Conservation (phyloP, 2,329 filamentous ascomycete genomes). For the Arthrobotrys sinensis region DNA sequence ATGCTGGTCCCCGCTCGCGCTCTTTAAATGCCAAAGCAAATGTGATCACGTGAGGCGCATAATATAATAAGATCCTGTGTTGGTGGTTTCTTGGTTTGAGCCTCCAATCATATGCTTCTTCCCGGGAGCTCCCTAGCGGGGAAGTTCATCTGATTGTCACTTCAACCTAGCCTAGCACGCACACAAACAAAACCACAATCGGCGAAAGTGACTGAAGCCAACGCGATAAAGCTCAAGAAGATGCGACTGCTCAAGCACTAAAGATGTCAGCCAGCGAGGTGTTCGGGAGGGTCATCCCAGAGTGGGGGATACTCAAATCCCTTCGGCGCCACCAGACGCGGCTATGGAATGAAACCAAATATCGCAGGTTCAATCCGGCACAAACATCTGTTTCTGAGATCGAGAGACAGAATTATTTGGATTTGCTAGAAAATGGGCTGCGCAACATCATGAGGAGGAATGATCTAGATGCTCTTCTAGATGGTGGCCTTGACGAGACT, state of each 20-base stretch:
- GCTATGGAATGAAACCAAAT: slow-evolving; percentile 17
- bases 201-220: not conserved
- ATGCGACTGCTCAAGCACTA: slow-evolving; percentile 2
- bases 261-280: not conserved
- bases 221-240: not conserved
- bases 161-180: not conserved
- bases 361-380: slow-evolving; percentile 4
- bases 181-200: not conserved
- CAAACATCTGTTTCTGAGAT: not conserved
- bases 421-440: slow-evolving; percentile 14
- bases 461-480: slow-evolving; percentile 14
- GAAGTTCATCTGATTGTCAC: not conserved
- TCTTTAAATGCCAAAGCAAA: not conserved
- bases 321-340: slow-evolving; percentile 2
- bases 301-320: slow-evolving; percentile 14
- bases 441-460: slow-evolving; percentile 27
- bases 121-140: not conserved
- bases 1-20: not conserved
- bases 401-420: slow-evolving; percentile 10
- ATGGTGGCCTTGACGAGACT: slow-evolving; percentile 8
- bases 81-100: not conserved
- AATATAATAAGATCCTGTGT: not conserved
- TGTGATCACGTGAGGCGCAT: not conserved
- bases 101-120: not conserved
- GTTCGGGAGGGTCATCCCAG: not conserved